Percentiles rank a stretch among this genome's conserved stretches.
Conservation (phyloP, 1,139 yeast species). For the Zygoascus sp. region DNA sequence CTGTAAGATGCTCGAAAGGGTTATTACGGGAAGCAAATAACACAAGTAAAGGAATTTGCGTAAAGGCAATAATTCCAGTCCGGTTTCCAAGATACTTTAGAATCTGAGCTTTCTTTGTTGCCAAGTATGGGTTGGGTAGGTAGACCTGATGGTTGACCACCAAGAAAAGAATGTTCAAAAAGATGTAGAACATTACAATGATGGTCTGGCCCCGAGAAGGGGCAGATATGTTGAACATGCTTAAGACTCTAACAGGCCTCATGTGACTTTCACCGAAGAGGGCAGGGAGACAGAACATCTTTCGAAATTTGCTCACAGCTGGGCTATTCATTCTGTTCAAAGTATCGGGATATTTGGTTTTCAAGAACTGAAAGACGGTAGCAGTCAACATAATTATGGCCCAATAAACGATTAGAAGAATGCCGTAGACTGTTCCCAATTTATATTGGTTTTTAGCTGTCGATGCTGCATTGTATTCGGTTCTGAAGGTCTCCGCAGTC, state of each 20-base stretch:
- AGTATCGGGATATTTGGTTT: constrained; percentile 11
- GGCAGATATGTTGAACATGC: constrained; percentile 24
- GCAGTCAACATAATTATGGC: constrained; percentile 14
- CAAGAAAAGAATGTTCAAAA: constrained; percentile 27
- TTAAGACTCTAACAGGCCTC: constrained; percentile 26
- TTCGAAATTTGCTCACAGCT: constrained; percentile 22
- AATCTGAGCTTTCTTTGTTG: constrained; percentile 27
- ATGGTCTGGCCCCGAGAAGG: constrained; percentile 35
- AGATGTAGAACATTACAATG: constrained; percentile 27
- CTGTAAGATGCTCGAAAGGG: constrained; percentile 51
- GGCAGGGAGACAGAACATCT: constrained; percentile 34
- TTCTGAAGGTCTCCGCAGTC: constrained; percentile 14
- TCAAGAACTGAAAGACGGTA: constrained; percentile 9
- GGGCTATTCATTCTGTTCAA: constrained; percentile 10
- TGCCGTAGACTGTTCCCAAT: constrained; percentile 19
- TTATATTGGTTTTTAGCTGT: constrained; percentile 22
- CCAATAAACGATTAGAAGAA: constrained; percentile 22
- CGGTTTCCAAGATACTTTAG: constrained; percentile 50
- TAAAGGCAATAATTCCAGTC: constrained; percentile 56
- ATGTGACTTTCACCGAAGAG: constrained; percentile 29
- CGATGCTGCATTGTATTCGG: constrained; percentile 20
- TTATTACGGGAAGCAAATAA: constrained; percentile 62
- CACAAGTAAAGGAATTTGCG: constrained; percentile 51
- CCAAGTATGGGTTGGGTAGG: constrained; percentile 23
- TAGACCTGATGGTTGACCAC: constrained; percentile 18